These are phyloP conservation scores for Silene vulgaris DNA, from an alignment of 179 eudicot species.

Conservation along the genomic window DNA sequence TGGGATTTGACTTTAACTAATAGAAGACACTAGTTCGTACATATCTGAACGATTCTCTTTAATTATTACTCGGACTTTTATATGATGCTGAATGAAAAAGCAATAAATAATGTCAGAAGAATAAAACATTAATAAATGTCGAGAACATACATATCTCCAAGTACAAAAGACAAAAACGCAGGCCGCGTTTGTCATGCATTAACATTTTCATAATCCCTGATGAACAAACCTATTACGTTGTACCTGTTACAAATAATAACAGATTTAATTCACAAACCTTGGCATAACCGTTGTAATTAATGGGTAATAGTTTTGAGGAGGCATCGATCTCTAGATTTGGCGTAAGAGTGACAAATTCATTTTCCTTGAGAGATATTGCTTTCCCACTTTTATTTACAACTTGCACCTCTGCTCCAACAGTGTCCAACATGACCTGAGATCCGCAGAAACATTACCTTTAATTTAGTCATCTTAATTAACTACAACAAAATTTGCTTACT, in stretches of 20 bases:
- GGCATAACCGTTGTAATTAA: constrained; percentile 39
- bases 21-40: too few species aligned
- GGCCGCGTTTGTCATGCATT: neutral
- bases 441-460: neutral
- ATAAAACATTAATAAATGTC: neutral
- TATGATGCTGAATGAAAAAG: neutral
- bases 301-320: constrained; percentile 37
- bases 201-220: neutral
- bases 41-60: too few species aligned
- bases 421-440: constrained; percentile 87
- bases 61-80: neutral
- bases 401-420: constrained; percentile 89
- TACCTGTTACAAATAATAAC: neutral
- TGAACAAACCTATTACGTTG: neutral
- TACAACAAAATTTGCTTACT: neutral
- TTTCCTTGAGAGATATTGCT: constrained; percentile 59
- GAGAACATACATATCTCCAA: neutral
- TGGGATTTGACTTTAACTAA: neutral
- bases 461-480: neutral
- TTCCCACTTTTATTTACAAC: constrained; percentile 63
- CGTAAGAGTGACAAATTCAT: constrained; percentile 66
- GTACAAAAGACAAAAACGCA: too few species aligned
- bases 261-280: constrained; percentile 30
- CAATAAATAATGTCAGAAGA: neutral
- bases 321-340: constrained; percentile 63